phyloP scores from a whole-genome alignment of 2,329 filamentous ascomycete species.

The Rhynchosporium secalis region DNA sequence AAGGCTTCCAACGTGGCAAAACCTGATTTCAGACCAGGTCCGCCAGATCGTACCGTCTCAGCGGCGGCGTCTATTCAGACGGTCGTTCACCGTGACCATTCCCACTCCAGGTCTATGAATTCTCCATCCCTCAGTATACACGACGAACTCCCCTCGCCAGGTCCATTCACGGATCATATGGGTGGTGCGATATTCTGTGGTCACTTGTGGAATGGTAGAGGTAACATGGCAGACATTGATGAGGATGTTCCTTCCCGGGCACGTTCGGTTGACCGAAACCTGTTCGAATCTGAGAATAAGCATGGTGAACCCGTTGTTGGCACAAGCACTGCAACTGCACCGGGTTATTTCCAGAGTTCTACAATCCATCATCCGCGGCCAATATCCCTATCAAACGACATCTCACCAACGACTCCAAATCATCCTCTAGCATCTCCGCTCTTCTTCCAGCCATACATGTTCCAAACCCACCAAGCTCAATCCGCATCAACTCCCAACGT shows the following conservation, averaged over 20 bases:
- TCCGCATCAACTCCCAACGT: constrained; percentile 36
- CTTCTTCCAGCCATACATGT: constrained; percentile 36
- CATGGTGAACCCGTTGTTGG: constrained; percentile 64
- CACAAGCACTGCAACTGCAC: constrained; percentile 60
- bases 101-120: constrained; percentile 42
- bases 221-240: constrained; percentile 42
- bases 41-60: constrained; percentile 40
- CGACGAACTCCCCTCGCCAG: constrained; percentile 27
- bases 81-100: constrained; percentile 37
- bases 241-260: constrained; percentile 54
- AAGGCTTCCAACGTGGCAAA: constrained; percentile 42
- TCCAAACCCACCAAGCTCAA: constrained; percentile 30
- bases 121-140: constrained; percentile 19
- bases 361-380: constrained; percentile 25
- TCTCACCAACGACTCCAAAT: constrained; percentile 29
- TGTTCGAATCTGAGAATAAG: constrained; percentile 60
- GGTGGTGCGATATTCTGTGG: constrained; percentile 32
- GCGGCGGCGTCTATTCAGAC: constrained; percentile 38
- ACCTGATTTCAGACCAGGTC: constrained; percentile 44
- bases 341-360: constrained; percentile 49
- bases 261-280: constrained; percentile 63
- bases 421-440: constrained; percentile 35
- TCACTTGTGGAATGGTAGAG: constrained; percentile 30
- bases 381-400: constrained; percentile 29
- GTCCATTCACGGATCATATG: constrained; percentile 35